Percentiles rank a stretch among this genome's conserved stretches.
phyloP scores from a whole-genome alignment of 1,139 yeast species.

The Geotrichum restrictum region DNA sequence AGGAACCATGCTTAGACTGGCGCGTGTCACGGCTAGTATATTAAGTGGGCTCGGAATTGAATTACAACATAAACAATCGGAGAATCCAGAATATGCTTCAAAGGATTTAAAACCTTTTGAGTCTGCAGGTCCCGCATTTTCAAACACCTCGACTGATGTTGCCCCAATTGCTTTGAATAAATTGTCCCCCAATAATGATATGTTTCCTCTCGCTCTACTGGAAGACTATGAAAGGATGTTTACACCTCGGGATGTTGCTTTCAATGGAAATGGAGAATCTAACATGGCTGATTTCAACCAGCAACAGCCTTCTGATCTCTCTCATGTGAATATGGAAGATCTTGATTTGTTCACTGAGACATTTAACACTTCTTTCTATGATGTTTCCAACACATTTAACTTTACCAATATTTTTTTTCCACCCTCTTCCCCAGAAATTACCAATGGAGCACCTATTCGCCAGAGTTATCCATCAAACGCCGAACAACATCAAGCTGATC shows the following conservation, averaged over 20 bases:
- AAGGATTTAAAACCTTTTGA: neutral
- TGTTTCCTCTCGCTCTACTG: slow-evolving; percentile 13
- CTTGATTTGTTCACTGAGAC: slow-evolving; percentile 17
- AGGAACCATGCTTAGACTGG: slow-evolving; percentile 21
- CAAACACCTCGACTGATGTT: neutral
- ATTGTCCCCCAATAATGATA: neutral
- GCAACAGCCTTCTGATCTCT: slow-evolving; percentile 7
- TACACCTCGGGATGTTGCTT: slow-evolving; percentile 9
- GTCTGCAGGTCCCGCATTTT: neutral
- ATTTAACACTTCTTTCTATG: slow-evolving; percentile 15
- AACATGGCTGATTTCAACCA: slow-evolving; percentile 4
- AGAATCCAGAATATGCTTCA: neutral
- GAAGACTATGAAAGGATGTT: slow-evolving; percentile 18
- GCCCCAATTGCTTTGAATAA: neutral
- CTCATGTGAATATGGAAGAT: slow-evolving; percentile 14
- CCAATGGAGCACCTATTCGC: neutral
- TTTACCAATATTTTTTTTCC: slow-evolving; percentile 12
- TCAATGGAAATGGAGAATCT: neutral
- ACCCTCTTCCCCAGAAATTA: neutral
- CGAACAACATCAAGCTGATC: neutral
- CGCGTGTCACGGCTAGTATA: slow-evolving; percentile 21
- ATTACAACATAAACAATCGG: neutral
- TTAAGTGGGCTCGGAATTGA: slow-evolving; percentile 19
- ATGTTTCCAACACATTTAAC: slow-evolving; percentile 15
- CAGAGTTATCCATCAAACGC: neutral